Percentiles rank a stretch among this genome's conserved stretches.
phyloP scores from a whole-genome alignment of 2,329 filamentous ascomycete species.

The Magnaporthiopsis poae region DNA sequence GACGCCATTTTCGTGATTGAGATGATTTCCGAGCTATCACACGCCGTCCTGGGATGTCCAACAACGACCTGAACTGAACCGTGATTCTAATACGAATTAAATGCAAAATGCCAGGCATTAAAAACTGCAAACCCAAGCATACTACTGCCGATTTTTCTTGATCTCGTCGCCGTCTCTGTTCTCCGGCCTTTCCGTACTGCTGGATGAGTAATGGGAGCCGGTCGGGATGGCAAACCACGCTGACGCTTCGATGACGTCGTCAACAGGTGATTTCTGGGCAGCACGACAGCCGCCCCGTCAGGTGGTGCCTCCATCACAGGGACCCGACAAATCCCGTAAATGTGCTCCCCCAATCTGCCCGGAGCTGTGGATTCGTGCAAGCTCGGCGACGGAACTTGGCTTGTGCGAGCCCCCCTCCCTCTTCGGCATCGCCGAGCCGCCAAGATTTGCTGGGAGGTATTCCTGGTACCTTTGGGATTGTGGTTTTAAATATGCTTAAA shows the following conservation, averaged over 20 bases:
- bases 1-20: constrained; percentile 1
- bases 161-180: neutral
- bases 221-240: neutral
- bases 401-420: no score
- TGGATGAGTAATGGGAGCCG: neutral
- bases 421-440: no score
- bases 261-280: neutral
- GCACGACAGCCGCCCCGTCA: no score
- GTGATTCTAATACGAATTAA: neutral
- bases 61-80: neutral
- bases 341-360: no score
- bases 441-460: no score
- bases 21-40: neutral
- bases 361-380: no score
- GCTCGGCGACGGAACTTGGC: no score
- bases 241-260: neutral
- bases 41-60: neutral
- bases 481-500: no score
- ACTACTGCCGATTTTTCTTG: neutral
- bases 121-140: neutral
- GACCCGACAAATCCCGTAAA: no score
- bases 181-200: neutral
- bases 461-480: no score
- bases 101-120: neutral
- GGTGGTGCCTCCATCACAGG: no score